These are phyloP conservation scores for Mycocentrospora acerina DNA, from an alignment of 2,329 filamentous ascomycete genomes.

Conservation along the genomic window DNA sequence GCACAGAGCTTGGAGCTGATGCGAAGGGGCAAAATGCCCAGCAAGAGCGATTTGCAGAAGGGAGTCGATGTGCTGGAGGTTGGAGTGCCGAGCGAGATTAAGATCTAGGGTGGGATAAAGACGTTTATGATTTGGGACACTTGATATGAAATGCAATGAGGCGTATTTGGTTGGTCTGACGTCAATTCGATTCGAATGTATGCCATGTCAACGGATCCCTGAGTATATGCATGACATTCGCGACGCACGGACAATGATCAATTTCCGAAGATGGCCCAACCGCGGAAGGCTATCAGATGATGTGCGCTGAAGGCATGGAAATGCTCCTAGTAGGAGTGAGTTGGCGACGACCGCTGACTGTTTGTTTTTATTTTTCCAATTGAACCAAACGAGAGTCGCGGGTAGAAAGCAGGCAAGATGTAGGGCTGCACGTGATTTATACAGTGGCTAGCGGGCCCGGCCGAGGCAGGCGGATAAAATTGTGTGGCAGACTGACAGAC, in stretches of 20 bases:
- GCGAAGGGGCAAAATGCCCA: constrained; percentile 77
- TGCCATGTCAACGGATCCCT: constrained; percentile 8
- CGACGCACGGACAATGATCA: constrained; percentile 2
- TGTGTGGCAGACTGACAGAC: too few relatives aligned
- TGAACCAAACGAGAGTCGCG: background rate
- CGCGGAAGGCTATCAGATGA: too few relatives aligned
- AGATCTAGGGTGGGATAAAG: constrained; percentile 35
- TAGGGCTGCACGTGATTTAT: background rate
- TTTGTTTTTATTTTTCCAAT: too few relatives aligned
- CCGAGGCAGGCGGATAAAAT: too few relatives aligned
- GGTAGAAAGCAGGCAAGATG: background rate
- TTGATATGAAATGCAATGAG: constrained; percentile 9
- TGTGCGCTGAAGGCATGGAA: too few relatives aligned
- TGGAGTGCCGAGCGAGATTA: constrained; percentile 47
- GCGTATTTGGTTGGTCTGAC: constrained; percentile 16
- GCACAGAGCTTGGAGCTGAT: constrained; percentile 80
- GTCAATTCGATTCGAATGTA: constrained; percentile 14
- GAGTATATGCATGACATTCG: constrained; percentile 9
- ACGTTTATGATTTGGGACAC: constrained; percentile 4
- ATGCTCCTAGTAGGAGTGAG: too few relatives aligned
- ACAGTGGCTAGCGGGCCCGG: background rate
- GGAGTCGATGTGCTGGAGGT: constrained; percentile 55
- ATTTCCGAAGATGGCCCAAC: constrained; percentile 9
- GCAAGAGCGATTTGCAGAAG: constrained; percentile 72
- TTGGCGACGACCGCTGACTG: too few relatives aligned